phyloP scores from a whole-genome alignment of 2,329 filamentous ascomycete genomes.

The Phoma sp. region DNA sequence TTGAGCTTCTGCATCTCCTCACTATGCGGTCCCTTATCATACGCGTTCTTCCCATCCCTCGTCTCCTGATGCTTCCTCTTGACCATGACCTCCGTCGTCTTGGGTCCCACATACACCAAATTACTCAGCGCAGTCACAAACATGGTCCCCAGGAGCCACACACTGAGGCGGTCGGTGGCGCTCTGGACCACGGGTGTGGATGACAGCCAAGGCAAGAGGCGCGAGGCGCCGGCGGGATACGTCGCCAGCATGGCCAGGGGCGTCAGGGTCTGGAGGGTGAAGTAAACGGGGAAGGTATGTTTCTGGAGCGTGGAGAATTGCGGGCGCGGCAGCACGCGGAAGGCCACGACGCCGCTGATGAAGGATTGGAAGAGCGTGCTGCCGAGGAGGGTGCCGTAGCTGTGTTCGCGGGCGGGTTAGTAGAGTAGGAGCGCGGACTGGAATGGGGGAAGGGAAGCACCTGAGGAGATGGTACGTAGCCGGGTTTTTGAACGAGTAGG shows the following conservation, averaged over 20 bases:
- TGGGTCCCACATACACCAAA: slow-evolving; percentile 72
- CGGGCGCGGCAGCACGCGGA: slow-evolving; percentile 75
- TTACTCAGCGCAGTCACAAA: slow-evolving; percentile 76
- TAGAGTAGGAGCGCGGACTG: no score
- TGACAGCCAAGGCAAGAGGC: slow-evolving; percentile 14
- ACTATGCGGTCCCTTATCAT: slow-evolving; percentile 78
- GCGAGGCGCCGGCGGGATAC: slow-evolving; percentile 61
- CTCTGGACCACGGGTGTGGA: slow-evolving; percentile 13
- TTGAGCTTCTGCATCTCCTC: slow-evolving; percentile 73
- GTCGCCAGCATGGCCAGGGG: slow-evolving; percentile 78
- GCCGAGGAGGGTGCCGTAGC: slow-evolving; percentile 87
- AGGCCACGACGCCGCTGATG: slow-evolving; percentile 73
- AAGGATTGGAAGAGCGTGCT: slow-evolving; percentile 90
- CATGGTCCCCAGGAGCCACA: slow-evolving; percentile 70
- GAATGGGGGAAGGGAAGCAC: slow-evolving; percentile 51
- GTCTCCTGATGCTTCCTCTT: slow-evolving; percentile 83
- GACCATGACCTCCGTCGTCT: slow-evolving; percentile 75
- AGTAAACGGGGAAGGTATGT: slow-evolving; percentile 83
- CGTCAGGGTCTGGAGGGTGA: slow-evolving; percentile 77
- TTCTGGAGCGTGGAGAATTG: slow-evolving; percentile 83
- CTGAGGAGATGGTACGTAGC: slow-evolving; percentile 79
- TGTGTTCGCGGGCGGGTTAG: slow-evolving; percentile 49
- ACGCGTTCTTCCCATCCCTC: slow-evolving; percentile 86
- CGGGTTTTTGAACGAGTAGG: slow-evolving; percentile 62
- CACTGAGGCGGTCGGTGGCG: slow-evolving; percentile 26